phyloP scores from a whole-genome alignment of 2,329 filamentous ascomycete species.

The Ceratocystis ficicola region DNA sequence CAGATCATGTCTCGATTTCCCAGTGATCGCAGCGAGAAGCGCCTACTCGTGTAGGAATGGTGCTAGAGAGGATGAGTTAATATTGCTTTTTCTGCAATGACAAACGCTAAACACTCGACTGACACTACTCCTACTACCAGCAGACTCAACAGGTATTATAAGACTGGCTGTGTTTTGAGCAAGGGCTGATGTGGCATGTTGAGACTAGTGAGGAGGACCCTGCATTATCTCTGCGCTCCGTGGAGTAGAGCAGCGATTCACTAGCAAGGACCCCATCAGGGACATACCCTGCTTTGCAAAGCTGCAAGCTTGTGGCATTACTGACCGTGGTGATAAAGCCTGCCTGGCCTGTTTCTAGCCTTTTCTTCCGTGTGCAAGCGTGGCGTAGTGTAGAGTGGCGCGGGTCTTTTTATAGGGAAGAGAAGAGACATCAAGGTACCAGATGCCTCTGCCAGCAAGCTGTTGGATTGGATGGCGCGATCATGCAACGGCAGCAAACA shows the following conservation, averaged over 20 bases:
- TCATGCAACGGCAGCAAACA: neutral
- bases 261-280: neutral
- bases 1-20: neutral
- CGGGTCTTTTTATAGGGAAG: slow-evolving; percentile 5
- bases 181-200: slow-evolving; percentile 2
- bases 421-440: slow-evolving; percentile 2
- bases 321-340: too few species aligned
- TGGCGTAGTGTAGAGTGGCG: neutral
- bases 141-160: neutral
- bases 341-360: too few species aligned
- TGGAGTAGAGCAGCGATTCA: neutral
- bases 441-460: neutral
- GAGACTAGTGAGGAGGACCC: slow-evolving; percentile 2
- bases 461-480: neutral
- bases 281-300: neutral
- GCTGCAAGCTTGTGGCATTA: neutral
- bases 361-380: too few species aligned
- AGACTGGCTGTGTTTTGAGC: neutral
- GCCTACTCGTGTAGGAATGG: neutral
- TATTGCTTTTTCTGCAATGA: neutral
- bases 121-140: neutral
- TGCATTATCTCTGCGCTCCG: slow-evolving; percentile 1
- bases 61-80: neutral
- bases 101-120: neutral
- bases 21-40: neutral